Conservation (phyloP, 2,329 filamentous ascomycete genomes). For the Verticillium klebahnii region DNA sequence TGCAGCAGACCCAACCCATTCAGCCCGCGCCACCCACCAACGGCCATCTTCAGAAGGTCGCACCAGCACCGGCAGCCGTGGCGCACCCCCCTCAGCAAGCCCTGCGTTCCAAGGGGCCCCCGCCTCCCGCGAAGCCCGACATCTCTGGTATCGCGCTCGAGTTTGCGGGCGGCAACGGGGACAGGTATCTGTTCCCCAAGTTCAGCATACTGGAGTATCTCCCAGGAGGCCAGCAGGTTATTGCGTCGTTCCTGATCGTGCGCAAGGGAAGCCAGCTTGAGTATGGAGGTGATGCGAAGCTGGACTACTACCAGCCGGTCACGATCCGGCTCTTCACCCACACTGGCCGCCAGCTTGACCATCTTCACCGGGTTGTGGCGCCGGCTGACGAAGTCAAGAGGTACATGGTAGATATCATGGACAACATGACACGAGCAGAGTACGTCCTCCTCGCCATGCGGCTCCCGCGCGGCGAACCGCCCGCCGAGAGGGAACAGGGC, state of each 20-base stretch:
- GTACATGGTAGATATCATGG: constrained; percentile 69
- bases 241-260: constrained; percentile 74
- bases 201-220: constrained; percentile 71
- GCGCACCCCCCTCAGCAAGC: constrained; percentile 41
- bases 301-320: constrained; percentile 75
- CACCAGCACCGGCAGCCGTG: constrained; percentile 5
- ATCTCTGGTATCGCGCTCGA: constrained; percentile 66
- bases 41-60: constrained; percentile 16
- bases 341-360: constrained; percentile 54
- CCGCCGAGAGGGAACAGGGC: constrained; percentile 22
- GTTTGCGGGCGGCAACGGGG: constrained; percentile 62
- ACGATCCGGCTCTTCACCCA: constrained; percentile 55
- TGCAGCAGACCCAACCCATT: background rate
- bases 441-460: constrained; percentile 65
- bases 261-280: constrained; percentile 66
- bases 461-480: constrained; percentile 43
- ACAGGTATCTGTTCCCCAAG: constrained; percentile 74
- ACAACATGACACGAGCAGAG: constrained; percentile 63
- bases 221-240: constrained; percentile 51
- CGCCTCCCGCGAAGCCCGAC: constrained; percentile 49
- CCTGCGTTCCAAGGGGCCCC: constrained; percentile 55
- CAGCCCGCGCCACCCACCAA: constrained; percentile 21
- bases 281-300: constrained; percentile 55
- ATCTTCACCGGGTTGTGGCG: constrained; percentile 56
- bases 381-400: constrained; percentile 57